Percentiles rank a stretch among this genome's conserved stretches.
Conservation (phyloP, 179 eudicot genomes). For the Vitellaria paradoxa region DNA sequence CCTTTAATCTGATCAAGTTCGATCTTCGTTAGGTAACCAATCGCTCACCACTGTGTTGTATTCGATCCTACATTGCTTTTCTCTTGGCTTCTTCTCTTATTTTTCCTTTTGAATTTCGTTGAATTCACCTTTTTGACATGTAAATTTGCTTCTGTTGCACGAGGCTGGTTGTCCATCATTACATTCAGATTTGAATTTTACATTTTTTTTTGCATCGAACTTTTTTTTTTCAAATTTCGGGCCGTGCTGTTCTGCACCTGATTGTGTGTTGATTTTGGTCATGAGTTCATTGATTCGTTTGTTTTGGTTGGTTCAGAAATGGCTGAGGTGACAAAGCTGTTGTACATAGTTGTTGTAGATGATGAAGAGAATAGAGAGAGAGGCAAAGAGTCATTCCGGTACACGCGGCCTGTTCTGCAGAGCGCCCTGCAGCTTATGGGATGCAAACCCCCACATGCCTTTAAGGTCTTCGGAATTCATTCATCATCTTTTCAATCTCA, state of each 20-base stretch:
- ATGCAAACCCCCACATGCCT: constrained; percentile 95
- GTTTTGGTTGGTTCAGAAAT: constrained; percentile 25
- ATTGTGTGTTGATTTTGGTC: background rate
- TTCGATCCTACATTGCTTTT: constrained; percentile 5
- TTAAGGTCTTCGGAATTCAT: constrained; percentile 47
- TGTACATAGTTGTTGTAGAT: constrained; percentile 82
- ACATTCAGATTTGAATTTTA: background rate
- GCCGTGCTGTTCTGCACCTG: background rate
- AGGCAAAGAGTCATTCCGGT: constrained; percentile 63
- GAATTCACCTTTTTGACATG: background rate
- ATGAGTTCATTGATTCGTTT: background rate
- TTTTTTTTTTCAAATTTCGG: background rate
- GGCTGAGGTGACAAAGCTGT: constrained; percentile 59
- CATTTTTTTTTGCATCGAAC: background rate
- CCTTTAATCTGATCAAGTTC: background rate
- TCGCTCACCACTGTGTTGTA: background rate
- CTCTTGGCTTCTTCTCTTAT: background rate
- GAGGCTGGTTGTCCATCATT: background rate
- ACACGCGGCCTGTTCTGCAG: constrained; percentile 88
- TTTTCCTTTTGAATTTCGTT: background rate
- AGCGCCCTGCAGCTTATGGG: constrained; percentile 96
- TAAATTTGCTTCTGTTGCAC: background rate
- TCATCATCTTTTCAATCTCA: background rate
- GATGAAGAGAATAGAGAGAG: constrained; percentile 39
- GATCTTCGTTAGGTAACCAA: constrained; percentile 6